Evolutionary conservation across 306 rosid genomes (phyloP).

Genomic region (Castanospermum australe): DNA sequence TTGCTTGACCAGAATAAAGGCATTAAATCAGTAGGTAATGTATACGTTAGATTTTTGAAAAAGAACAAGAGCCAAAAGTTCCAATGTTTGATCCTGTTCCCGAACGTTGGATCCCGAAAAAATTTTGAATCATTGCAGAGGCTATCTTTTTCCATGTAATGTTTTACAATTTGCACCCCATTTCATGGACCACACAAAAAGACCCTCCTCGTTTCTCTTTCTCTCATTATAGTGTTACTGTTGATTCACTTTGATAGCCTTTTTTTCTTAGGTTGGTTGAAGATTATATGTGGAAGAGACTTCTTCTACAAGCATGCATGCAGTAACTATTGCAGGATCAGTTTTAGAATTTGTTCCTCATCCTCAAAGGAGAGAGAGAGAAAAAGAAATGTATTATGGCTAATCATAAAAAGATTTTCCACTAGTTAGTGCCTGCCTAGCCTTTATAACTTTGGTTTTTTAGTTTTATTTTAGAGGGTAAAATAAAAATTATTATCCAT

Average conservation of each 20-base stretch:
- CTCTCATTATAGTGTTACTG: conserved; percentile 27
- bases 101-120: conserved; percentile 85
- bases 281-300: conserved; percentile 19
- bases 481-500: too few species aligned
- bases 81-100: conserved; percentile 18
- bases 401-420: conserved; percentile 6
- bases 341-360: neutral
- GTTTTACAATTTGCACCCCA: conserved; percentile 57
- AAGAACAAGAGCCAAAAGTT: conserved; percentile 35
- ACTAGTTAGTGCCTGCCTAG: neutral
- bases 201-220: conserved; percentile 26
- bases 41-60: conserved; percentile 41
- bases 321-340: neutral
- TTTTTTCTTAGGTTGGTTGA: conserved; percentile 36
- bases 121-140: conserved; percentile 58
- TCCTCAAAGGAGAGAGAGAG: neutral
- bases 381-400: neutral
- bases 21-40: neutral
- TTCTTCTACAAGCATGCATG: conserved; percentile 34
- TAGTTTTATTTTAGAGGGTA: too few species aligned
- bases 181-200: conserved; percentile 51
- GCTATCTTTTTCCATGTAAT: conserved; percentile 36
- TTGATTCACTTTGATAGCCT: conserved; percentile 31
- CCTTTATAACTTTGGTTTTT: too few species aligned
- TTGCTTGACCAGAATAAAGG: conserved; percentile 34